These are phyloP conservation scores for Phyllosticta paracitricarpa DNA, from an alignment of 2,329 filamentous ascomycete genomes.

Conservation along the genomic window DNA sequence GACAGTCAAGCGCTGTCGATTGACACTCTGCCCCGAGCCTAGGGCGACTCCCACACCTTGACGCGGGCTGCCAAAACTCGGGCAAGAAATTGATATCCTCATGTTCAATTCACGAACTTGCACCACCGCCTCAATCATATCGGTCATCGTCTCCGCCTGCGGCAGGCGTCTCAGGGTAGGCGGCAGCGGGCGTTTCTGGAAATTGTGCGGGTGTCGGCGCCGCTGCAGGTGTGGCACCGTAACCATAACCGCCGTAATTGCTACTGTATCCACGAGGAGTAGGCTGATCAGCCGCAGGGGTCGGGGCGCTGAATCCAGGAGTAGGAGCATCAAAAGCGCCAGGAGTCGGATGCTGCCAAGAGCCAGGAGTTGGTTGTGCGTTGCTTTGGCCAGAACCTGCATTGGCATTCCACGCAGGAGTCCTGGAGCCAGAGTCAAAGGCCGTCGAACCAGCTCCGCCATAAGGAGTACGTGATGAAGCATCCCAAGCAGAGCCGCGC, in stretches of 20 bases:
- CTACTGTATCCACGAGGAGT: slow-evolving; percentile 14
- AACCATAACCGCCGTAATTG: slow-evolving; percentile 14
- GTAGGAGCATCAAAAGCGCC: slow-evolving; percentile 29
- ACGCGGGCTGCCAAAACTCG: neutral
- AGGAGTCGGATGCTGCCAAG: slow-evolving; percentile 23
- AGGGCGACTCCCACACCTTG: too few species aligned
- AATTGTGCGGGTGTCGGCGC: slow-evolving; percentile 53
- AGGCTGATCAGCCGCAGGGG: slow-evolving; percentile 22
- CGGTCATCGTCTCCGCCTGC: slow-evolving; percentile 33
- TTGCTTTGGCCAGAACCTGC: slow-evolving; percentile 14
- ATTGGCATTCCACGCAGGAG: slow-evolving; percentile 46
- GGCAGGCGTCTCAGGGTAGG: slow-evolving; percentile 50
- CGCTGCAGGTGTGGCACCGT: slow-evolving; percentile 28
- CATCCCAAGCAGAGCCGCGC: slow-evolving; percentile 26
- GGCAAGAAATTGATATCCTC: neutral
- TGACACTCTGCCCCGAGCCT: too few species aligned
- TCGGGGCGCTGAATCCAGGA: slow-evolving; percentile 30
- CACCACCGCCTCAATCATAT: slow-evolving; percentile 26
- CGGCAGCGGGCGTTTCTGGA: slow-evolving; percentile 41
- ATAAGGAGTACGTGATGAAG: slow-evolving; percentile 44
- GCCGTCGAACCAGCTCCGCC: slow-evolving; percentile 57
- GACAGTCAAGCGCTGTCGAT: too few species aligned
- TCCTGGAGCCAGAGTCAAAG: slow-evolving; percentile 56
- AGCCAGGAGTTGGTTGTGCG: slow-evolving; percentile 20
- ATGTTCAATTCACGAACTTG: neutral